phyloP scores from a whole-genome alignment of 176 grass and related monocot genomes.

The Melocanna baccifera region DNA sequence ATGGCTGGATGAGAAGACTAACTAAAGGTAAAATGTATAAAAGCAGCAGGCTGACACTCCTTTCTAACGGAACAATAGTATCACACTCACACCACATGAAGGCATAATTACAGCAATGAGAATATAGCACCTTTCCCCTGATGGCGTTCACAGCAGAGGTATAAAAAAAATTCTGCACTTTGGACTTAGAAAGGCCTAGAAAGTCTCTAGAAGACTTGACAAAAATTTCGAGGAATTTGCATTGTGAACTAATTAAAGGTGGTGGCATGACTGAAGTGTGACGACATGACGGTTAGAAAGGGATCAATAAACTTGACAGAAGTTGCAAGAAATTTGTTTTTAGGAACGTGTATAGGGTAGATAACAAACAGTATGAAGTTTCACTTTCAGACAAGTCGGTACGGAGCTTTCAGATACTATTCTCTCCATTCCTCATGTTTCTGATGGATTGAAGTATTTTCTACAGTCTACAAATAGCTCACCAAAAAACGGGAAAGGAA shows the following conservation, averaged over 20 bases:
- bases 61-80: slow-evolving; percentile 3
- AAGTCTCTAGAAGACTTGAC: slow-evolving; percentile 26
- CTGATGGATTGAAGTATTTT: background rate
- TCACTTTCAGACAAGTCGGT: background rate
- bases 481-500: background rate
- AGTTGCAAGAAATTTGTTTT: slow-evolving; percentile 22
- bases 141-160: background rate
- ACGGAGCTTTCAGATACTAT: slow-evolving; percentile 33
- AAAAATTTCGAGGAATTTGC: slow-evolving; percentile 27
- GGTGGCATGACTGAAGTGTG: background rate
- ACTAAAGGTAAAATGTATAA: slow-evolving; percentile 8
- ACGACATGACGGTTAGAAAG: background rate
- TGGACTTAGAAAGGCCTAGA: slow-evolving; percentile 24
- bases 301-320: background rate
- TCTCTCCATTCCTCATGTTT: slow-evolving; percentile 7
- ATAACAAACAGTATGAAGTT: background rate
- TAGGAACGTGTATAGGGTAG: background rate
- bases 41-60: background rate
- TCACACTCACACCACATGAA: slow-evolving; percentile 31
- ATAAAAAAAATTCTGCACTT: background rate
- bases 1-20: slow-evolving; percentile 12
- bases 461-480: background rate
- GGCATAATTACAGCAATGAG: slow-evolving; percentile 14
- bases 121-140: slow-evolving; percentile 33
- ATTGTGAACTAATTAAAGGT: slow-evolving; percentile 4